These are phyloP conservation scores for Mucor mucedo DNA, from an alignment of 371 early-diverging fungal genomes.

Conservation along the genomic window DNA sequence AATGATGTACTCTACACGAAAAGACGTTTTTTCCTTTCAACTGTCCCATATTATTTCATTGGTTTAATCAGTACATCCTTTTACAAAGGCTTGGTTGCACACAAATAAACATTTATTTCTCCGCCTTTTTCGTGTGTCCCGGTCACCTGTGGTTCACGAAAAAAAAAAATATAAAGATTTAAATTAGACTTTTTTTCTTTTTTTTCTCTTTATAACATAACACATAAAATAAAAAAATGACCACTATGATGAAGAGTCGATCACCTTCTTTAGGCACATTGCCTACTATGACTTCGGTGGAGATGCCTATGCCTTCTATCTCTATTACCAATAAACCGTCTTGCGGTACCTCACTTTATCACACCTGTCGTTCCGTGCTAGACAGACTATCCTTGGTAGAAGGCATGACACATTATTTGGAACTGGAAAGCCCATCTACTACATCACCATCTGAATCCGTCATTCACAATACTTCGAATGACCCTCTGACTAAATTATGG, in stretches of 20 bases:
- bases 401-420: slow-evolving; percentile 62
- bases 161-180: slow-evolving; percentile 5
- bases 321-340: slow-evolving; percentile 45
- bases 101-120: neutral
- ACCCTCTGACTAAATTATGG: slow-evolving; percentile 90
- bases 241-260: slow-evolving; percentile 26
- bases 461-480: slow-evolving; percentile 32
- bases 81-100: neutral
- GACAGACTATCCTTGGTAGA: slow-evolving; percentile 65
- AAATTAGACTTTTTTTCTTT: slow-evolving; percentile 3
- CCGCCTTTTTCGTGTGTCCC: too few relatives aligned
- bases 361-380: slow-evolving; percentile 63
- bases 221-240: slow-evolving; percentile 5
- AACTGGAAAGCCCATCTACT: slow-evolving; percentile 24
- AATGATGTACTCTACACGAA: slow-evolving; percentile 9
- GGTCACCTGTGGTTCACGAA: slow-evolving; percentile 18
- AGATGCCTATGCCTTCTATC: slow-evolving; percentile 35
- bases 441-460: slow-evolving; percentile 34
- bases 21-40: neutral
- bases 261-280: slow-evolving; percentile 39
- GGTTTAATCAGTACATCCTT: slow-evolving; percentile 7
- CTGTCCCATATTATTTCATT: slow-evolving; percentile 17
- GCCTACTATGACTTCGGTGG: slow-evolving; percentile 27
- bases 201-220: neutral
- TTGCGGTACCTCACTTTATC: slow-evolving; percentile 62